Base-by-base conservation (phyloP, 108 stramenopile species). In the Cyclotella baltica region DNA sequence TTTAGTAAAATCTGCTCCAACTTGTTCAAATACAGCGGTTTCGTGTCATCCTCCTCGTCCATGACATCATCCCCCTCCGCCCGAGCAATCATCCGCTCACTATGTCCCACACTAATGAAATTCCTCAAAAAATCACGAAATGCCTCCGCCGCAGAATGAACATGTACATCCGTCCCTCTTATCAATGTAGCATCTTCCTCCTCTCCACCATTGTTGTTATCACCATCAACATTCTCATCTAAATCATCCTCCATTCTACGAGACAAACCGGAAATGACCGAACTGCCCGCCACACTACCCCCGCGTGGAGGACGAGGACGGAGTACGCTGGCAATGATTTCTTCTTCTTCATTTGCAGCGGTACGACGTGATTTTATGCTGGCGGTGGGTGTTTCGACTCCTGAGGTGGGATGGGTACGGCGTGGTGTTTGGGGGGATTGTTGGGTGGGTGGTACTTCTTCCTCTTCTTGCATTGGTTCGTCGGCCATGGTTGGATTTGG, bases 151-250 rank as follows among this genome's bases (percentile, higher is more conserved):
- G 95, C 91, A 40, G 82, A 74, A 3, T 86, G 83, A 31, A 95
- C 90, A 61, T 93, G 80, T 35, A 96, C 87, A 57, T 94, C 88
- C 18, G 93, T 96, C 23, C 96, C 96, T 40, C 96, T 76, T 48
- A 93, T 88, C 18, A 86, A 52, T 0, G 81, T 67, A 63, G 50
- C 40, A 31, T 64, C 61, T 59, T 33, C 51, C 2, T 38, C 61
- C 16, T 35, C 72, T 27, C 40, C 62, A 46, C 43, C 79, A 34
- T 46, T 36, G 20, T 38, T 28, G 1, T 22, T 51, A 19, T 0
- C 53, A 29, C 25, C 64, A 55, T 63, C 58, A 33, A 18, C 78
- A 20, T 40, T 48, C 10, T 50, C 40, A 9, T 75, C 68, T 27
- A 48, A 37, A 20, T 70, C 71, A 2, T 73, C 65, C 15, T 79